Percentiles rank a stretch among this genome's conserved stretches.
Conservation (phyloP, 441 rosid genomes). For the Flueggea neowawraea region DNA sequence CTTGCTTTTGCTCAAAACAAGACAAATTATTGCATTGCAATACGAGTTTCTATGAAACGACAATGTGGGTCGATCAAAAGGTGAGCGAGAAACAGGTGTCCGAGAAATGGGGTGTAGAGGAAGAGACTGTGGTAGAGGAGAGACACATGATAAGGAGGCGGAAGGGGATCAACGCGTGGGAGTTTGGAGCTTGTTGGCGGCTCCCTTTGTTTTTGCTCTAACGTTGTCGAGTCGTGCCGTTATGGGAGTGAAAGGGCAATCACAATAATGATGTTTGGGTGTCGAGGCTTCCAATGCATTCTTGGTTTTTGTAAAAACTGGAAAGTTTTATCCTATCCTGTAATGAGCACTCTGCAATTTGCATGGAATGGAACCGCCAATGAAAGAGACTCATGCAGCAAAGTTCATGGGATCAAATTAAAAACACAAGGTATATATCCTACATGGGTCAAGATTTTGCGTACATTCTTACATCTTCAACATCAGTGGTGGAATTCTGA, state of each 20-base stretch:
- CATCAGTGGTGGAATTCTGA: neutral
- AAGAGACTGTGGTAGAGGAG: neutral
- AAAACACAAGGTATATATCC: neutral
- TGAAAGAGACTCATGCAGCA: neutral
- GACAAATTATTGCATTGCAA: no score
- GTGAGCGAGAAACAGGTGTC: conserved; percentile 16
- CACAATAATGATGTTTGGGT: neutral
- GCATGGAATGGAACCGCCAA: neutral
- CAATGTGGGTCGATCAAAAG: neutral
- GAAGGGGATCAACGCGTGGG: conserved; percentile 18
- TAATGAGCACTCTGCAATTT: neutral
- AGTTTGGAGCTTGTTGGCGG: conserved; percentile 5
- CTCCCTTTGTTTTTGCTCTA: neutral
- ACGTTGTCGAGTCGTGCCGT: no score
- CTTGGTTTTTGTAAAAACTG: conserved; percentile 5
- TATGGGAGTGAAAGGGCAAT: neutral
- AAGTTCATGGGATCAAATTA: neutral
- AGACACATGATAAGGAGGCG: conserved; percentile 11
- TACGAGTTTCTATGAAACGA: conserved; percentile 1
- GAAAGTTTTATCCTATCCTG: neutral
- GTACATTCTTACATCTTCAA: neutral
- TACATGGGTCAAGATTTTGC: neutral
- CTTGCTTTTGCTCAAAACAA: no score
- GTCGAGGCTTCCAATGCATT: neutral
- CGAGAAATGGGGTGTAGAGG: conserved; percentile 4